Evolutionary conservation across 2,329 filamentous ascomycete species (phyloP).

Genomic region (Botryotinia calthae): DNA sequence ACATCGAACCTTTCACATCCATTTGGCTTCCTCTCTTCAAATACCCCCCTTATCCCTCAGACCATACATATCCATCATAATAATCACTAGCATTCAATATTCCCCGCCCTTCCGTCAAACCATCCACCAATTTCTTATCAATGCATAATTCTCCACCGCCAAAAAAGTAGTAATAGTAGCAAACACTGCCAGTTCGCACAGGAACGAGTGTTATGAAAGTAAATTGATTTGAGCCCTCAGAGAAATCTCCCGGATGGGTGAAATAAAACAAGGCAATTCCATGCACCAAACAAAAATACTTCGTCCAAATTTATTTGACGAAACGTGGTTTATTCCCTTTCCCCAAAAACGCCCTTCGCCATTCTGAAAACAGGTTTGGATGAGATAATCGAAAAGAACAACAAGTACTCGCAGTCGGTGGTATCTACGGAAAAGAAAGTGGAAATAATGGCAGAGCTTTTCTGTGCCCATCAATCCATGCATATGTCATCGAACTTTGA

Average conservation of each 20-base stretch:
- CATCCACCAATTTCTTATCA: slow-evolving; percentile 6
- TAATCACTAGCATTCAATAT: slow-evolving; percentile 12
- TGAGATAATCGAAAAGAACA: slow-evolving; percentile 17
- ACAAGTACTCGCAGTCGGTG: slow-evolving; percentile 19
- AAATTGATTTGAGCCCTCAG: background rate
- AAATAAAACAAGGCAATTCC: slow-evolving; percentile 17
- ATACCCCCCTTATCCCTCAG: background rate
- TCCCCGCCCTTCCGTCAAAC: background rate
- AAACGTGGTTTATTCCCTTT: slow-evolving; percentile 13
- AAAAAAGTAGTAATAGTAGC: slow-evolving; percentile 20
- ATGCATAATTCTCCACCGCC: background rate
- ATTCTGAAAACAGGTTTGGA: slow-evolving; percentile 16
- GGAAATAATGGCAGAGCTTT: slow-evolving; percentile 13
- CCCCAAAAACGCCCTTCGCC: slow-evolving; percentile 19
- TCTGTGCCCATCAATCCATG: slow-evolving; percentile 12
- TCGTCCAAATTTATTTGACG: slow-evolving; percentile 14
- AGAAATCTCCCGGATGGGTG: background rate
- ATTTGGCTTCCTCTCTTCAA: background rate
- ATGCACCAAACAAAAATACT: slow-evolving; percentile 15
- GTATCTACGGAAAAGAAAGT: slow-evolving; percentile 24
- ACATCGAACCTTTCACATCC: background rate
- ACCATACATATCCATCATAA: slow-evolving; percentile 1
- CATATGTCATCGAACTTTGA: slow-evolving; percentile 11
- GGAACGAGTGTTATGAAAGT: slow-evolving; percentile 17
- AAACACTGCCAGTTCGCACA: slow-evolving; percentile 16